phyloP scores from a whole-genome alignment of 2,329 filamentous ascomycete species.

The Ophiosphaerella narmari region DNA sequence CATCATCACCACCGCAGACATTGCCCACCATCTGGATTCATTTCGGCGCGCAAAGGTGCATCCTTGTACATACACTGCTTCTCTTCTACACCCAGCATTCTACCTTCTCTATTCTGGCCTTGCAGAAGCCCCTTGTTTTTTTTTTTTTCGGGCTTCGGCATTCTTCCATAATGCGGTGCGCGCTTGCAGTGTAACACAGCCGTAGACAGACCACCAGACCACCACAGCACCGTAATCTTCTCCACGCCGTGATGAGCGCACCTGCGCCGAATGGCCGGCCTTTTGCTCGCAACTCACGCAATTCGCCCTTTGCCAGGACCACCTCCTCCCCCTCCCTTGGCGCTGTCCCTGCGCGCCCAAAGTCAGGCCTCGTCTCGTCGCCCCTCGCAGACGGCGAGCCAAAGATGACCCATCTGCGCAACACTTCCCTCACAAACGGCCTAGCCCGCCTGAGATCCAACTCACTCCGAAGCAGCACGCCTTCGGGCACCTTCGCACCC shows the following conservation, averaged over 20 bases:
- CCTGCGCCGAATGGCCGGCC: constrained; percentile 67
- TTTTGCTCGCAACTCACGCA: constrained; percentile 65
- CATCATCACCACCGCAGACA: not conserved
- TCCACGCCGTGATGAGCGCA: constrained; percentile 53
- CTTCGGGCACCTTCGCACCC: constrained; percentile 87
- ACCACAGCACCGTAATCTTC: constrained; percentile 22
- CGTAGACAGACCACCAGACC: constrained; percentile 14
- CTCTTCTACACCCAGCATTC: constrained; percentile 5
- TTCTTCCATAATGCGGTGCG: constrained; percentile 30
- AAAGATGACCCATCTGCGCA: constrained; percentile 64
- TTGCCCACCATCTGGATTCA: not conserved
- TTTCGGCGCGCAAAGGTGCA: too few species aligned
- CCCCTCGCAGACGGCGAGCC: constrained; percentile 53
- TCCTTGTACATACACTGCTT: constrained; percentile 2
- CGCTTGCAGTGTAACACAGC: constrained; percentile 17
- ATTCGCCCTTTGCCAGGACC: constrained; percentile 76
- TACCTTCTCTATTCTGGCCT: constrained; percentile 14
- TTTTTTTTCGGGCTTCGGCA: constrained; percentile 6
- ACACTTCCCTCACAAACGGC: constrained; percentile 63
- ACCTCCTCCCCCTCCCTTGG: constrained; percentile 67
- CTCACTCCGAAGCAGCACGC: constrained; percentile 67
- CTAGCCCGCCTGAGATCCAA: constrained; percentile 56
- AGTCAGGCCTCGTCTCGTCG: constrained; percentile 74
- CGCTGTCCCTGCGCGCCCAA: constrained; percentile 62
- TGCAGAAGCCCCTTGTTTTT: constrained; percentile 3